These are phyloP conservation scores for Sporothrix variecibatus DNA, from an alignment of 2,329 filamentous ascomycete species.

Conservation along the genomic window DNA sequence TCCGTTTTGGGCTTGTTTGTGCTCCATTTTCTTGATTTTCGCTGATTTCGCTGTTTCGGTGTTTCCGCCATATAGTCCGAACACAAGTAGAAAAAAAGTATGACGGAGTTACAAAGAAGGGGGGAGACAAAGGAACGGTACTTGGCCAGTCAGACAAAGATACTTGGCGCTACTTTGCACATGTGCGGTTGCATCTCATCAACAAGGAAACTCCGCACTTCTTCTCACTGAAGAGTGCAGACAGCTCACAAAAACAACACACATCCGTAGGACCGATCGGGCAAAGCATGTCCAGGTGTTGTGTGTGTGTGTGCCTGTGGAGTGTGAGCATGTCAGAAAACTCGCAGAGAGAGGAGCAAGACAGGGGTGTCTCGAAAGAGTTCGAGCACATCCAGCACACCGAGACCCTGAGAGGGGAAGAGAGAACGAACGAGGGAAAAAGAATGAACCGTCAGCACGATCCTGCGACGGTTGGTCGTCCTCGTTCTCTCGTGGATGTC, in stretches of 20 bases:
- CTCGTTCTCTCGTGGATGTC: neutral
- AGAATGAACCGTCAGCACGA: neutral
- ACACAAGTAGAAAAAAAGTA: neutral
- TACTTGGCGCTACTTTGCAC: slow-evolving; percentile 16
- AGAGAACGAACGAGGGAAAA: neutral
- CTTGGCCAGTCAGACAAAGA: neutral
- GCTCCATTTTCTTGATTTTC: neutral
- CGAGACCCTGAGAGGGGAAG: slow-evolving; percentile 1
- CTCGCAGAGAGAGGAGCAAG: neutral
- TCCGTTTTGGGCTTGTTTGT: neutral
- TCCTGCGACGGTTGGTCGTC: neutral
- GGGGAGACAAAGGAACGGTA: neutral
- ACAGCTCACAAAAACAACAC: neutral
- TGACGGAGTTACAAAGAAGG: neutral
- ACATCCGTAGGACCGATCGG: neutral
- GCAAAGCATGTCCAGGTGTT: slow-evolving; percentile 7
- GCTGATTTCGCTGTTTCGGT: slow-evolving; percentile 5
- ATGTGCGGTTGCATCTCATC: neutral
- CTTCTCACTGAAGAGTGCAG: neutral
- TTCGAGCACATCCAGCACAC: neutral
- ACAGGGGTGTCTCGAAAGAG: neutral
- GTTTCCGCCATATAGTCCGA: slow-evolving; percentile 19
- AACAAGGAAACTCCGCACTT: neutral
- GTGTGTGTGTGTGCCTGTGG: neutral
- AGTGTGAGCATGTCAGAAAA: slow-evolving; percentile 6